Evolutionary conservation across 208 protist genomes (phyloP).

Genomic region (Porcisia hertigi): DNA sequence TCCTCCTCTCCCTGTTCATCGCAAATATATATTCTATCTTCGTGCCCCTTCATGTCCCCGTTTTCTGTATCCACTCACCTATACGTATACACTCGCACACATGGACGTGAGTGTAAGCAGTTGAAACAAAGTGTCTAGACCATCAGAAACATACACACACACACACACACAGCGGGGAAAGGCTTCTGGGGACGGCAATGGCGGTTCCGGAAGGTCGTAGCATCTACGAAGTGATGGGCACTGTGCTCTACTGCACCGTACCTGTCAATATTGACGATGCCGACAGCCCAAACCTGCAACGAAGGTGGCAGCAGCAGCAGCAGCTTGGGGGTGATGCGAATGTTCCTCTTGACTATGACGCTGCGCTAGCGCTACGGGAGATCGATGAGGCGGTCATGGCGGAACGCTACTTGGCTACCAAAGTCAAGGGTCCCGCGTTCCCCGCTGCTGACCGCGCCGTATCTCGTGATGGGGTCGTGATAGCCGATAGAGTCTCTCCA

Average conservation of each 20-base stretch:
- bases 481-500: not conserved
- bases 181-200: slow-evolving; percentile 25
- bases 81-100: slow-evolving; percentile 3
- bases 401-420: not conserved
- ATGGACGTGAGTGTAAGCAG: not conserved
- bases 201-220: slow-evolving; percentile 40
- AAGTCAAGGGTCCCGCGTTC: not conserved
- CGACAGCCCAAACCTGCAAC: slow-evolving; percentile 1
- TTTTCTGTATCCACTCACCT: not conserved
- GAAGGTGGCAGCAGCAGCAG: slow-evolving; percentile 9
- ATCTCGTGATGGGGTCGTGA: not conserved
- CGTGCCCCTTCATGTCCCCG: not conserved
- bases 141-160: not conserved
- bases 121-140: not conserved
- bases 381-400: slow-evolving; percentile 9
- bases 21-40: not conserved
- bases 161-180: not conserved
- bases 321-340: slow-evolving; percentile 7
- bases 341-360: slow-evolving; percentile 29
- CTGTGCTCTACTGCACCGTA: slow-evolving; percentile 67
- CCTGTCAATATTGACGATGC: slow-evolving; percentile 25
- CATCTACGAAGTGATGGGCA: slow-evolving; percentile 72
- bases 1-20: too few species aligned
- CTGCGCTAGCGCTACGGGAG: slow-evolving; percentile 20
- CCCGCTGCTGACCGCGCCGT: not conserved